Percentiles rank a stretch among this genome's conserved stretches.
These are phyloP conservation scores for Acrodontium crateriforme DNA, from an alignment of 2,329 filamentous ascomycete genomes.

Conservation along the genomic window DNA sequence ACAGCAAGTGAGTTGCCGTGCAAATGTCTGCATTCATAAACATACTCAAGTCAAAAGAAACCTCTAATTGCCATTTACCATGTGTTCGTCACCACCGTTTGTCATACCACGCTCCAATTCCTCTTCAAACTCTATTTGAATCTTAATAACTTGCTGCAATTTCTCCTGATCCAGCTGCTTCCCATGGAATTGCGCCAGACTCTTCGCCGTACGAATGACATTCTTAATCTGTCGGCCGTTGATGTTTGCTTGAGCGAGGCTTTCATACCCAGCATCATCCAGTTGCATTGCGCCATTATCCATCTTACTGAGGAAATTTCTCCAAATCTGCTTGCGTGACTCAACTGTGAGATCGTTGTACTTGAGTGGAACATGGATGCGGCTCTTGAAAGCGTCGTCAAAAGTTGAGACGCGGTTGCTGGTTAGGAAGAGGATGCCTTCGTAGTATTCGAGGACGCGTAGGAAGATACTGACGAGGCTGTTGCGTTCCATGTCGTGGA, in stretches of 20 bases:
- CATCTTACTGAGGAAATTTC: conserved; percentile 11
- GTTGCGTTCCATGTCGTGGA: conserved; percentile 72
- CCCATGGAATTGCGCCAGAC: conserved; percentile 12
- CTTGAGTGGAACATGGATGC: conserved; percentile 22
- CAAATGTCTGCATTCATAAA: too few species aligned
- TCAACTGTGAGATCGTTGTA: conserved; percentile 13
- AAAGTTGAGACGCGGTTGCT: conserved; percentile 23
- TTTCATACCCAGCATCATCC: conserved; percentile 8
- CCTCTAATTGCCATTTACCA: too few species aligned
- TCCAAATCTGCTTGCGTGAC: conserved; percentile 17
- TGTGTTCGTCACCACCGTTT: too few species aligned
- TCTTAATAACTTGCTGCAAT: conserved; percentile 15
- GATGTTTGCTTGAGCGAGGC: conserved; percentile 12
- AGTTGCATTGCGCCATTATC: conserved; percentile 5
- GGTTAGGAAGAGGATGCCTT: conserved; percentile 26
- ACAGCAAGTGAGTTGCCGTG: too few species aligned
- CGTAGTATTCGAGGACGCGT: conserved; percentile 25
- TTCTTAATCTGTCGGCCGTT: conserved; percentile 21
- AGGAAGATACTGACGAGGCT: conserved; percentile 53
- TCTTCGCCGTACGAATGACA: conserved; percentile 15
- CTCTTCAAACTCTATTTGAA: conserved; percentile 16
- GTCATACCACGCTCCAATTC: conserved; percentile 10
- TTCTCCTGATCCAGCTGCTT: conserved; percentile 10
- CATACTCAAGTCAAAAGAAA: too few species aligned
- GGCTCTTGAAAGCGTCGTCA: conserved; percentile 25